Evolutionary conservation across 2,329 filamentous ascomycete species (phyloP), one percentile per base, ranked within the genome.

Genomic region (Metarhizium brunneum): DNA sequence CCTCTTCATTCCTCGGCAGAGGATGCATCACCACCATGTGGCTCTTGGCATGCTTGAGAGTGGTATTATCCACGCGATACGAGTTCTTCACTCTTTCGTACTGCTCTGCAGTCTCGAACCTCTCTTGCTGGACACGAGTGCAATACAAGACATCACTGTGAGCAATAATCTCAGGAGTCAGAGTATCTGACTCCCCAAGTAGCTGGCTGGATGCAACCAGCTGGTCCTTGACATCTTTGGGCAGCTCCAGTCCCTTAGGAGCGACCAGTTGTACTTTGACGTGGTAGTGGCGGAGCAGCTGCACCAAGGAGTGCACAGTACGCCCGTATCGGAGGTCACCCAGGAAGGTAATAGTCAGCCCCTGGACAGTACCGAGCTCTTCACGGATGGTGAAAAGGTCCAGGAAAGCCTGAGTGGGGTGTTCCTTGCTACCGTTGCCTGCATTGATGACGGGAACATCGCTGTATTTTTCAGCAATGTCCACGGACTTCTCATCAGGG

Each of bases 341-440:
- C 48, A 90, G 81, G 71, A 99, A 99, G 52, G 94, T 99, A 67
- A 99, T 95, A 48, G 90, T 97, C 60, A 99, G 79, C 53, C 92
- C 92, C 68, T 92, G 92, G 56, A 97, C 92, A 0, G 92, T 96
- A 60, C 94, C 94, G 8, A 97, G 81, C 73, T 99, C 94, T 73
- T 99, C 94, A 63, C 94, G 90, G 67, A 99, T 99, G 54, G 94
- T 97, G 78, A 96, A 99, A 56, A 99, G 86, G 67, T 99, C 94
- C 25, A 99, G 79, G 81, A 99, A 94, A 0, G 94, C 94, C 74
- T 99, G 94, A 0, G 94, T 99, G 0, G 94, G 94, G 74, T 99
- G 94, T 76, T 99, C 94, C 65, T 90, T 86, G 73, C 88, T 91
- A 60, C 94, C 94, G 69, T 99, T 99, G 52, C 94, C 94, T 61